phyloP scores from a whole-genome alignment of 73 alveolate species.

The Paramecium pentaurelia region DNA sequence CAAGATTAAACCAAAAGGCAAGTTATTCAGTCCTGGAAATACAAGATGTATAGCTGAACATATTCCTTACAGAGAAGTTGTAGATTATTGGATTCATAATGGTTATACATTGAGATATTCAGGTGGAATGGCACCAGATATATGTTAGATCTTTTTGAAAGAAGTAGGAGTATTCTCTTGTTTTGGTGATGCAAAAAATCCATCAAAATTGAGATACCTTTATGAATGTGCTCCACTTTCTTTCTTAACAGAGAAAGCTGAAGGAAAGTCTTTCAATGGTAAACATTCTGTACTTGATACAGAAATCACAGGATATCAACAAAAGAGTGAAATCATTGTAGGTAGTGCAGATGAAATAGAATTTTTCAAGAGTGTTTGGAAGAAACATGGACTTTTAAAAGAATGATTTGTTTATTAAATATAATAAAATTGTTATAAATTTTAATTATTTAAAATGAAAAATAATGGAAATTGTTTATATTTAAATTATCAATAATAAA shows the following conservation, averaged over 20 bases:
- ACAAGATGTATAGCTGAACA: conserved; percentile 77
- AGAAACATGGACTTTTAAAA: conserved; percentile 13
- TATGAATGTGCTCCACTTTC: conserved; percentile 89
- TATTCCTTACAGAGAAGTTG: conserved; percentile 66
- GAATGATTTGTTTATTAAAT: background rate
- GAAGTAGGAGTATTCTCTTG: conserved; percentile 85
- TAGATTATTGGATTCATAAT: conserved; percentile 75
- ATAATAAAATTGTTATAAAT: too few relatives aligned
- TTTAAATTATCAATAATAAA: background rate
- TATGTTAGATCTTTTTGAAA: conserved; percentile 85
- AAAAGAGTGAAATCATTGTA: background rate
- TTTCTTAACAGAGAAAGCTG: conserved; percentile 80
- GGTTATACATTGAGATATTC: conserved; percentile 86
- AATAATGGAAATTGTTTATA: background rate
- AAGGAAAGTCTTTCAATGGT: conserved; percentile 82
- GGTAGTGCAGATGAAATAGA: conserved; percentile 9
- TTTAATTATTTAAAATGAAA: too few relatives aligned
- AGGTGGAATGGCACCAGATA: conserved; percentile 94
- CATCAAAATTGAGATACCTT: conserved; percentile 62
- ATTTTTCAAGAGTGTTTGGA: background rate
- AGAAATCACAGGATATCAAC: conserved; percentile 21
- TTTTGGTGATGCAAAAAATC: conserved; percentile 67
- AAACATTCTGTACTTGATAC: conserved; percentile 45
- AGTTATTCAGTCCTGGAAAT: conserved; percentile 88
- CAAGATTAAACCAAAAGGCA: conserved; percentile 67